Percentiles rank a stretch among this genome's conserved stretches.
Conservation (phyloP, 2,329 filamentous ascomycete genomes). For the Apiospora kogelbergensis region DNA sequence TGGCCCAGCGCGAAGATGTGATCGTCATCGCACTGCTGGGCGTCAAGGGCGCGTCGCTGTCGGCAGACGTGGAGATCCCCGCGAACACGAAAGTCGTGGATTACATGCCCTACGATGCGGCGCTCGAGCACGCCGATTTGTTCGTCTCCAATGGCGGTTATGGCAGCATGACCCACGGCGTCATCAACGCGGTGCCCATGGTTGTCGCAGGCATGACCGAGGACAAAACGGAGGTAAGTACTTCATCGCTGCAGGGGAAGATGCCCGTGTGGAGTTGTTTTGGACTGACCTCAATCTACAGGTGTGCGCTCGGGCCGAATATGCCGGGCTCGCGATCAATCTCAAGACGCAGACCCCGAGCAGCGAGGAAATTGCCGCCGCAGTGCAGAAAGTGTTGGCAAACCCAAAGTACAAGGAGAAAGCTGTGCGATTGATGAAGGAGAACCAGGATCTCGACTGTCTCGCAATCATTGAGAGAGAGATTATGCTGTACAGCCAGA, state of each 20-base stretch:
- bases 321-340: constrained; percentile 43
- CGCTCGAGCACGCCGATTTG: constrained; percentile 41
- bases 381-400: constrained; percentile 14
- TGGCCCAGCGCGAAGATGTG: constrained; percentile 41
- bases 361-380: constrained; percentile 14
- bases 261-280: not conserved
- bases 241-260: constrained; percentile 19
- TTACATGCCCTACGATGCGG: constrained; percentile 47
- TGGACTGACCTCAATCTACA: not conserved
- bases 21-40: constrained; percentile 37
- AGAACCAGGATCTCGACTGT: constrained; percentile 31
- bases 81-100: constrained; percentile 44
- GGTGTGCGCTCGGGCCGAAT: constrained; percentile 31
- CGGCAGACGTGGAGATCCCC: constrained; percentile 32
- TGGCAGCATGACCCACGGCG: constrained; percentile 37
- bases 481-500: constrained; percentile 27
- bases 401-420: constrained; percentile 14
- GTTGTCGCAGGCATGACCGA: constrained; percentile 18
- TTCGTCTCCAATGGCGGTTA: constrained; percentile 20
- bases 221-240: constrained; percentile 35
- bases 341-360: constrained; percentile 34
- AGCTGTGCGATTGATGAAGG: constrained; percentile 28
- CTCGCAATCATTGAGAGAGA: constrained; percentile 20
- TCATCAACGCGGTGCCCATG: constrained; percentile 18
- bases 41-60: constrained; percentile 25